Evolutionary conservation across 2,329 filamentous ascomycete species (phyloP).

Genomic region (Leptoxyphium fumago): DNA sequence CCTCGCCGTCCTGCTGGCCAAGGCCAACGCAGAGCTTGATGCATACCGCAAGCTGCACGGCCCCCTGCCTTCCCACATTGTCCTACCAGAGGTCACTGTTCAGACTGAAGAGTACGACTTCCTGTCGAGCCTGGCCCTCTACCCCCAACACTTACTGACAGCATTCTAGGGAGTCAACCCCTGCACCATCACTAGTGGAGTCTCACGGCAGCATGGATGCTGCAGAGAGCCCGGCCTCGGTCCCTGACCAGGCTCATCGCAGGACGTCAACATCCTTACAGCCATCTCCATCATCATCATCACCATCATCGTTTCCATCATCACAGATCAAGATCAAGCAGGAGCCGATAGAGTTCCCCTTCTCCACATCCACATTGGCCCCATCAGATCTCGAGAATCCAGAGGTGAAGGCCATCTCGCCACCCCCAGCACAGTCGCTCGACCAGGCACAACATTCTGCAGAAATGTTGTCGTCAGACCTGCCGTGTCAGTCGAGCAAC

Average conservation of each 20-base stretch:
- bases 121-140: background rate
- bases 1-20: slow-evolving; percentile 39
- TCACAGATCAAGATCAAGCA: slow-evolving; percentile 12
- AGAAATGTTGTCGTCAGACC: slow-evolving; percentile 96
- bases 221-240: slow-evolving; percentile 13
- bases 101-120: slow-evolving; percentile 11
- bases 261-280: too few species aligned
- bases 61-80: slow-evolving; percentile 16
- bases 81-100: slow-evolving; percentile 19
- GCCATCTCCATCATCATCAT: too few species aligned
- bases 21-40: slow-evolving; percentile 16
- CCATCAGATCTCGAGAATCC: slow-evolving; percentile 13
- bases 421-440: slow-evolving; percentile 28
- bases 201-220: slow-evolving; percentile 14
- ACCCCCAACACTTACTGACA: background rate
- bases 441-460: slow-evolving; percentile 99
- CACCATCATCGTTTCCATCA: too few species aligned
- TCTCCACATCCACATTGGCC: slow-evolving; percentile 8
- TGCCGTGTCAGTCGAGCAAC: slow-evolving; percentile 86
- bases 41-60: slow-evolving; percentile 18
- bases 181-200: slow-evolving; percentile 15
- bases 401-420: slow-evolving; percentile 10
- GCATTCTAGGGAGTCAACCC: slow-evolving; percentile 6
- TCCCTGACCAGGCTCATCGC: slow-evolving; percentile 10
- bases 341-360: slow-evolving; percentile 15